These are phyloP conservation scores for Lactarius indigo DNA, from an alignment of 768 basidiomycete genomes.

Conservation along the genomic window DNA sequence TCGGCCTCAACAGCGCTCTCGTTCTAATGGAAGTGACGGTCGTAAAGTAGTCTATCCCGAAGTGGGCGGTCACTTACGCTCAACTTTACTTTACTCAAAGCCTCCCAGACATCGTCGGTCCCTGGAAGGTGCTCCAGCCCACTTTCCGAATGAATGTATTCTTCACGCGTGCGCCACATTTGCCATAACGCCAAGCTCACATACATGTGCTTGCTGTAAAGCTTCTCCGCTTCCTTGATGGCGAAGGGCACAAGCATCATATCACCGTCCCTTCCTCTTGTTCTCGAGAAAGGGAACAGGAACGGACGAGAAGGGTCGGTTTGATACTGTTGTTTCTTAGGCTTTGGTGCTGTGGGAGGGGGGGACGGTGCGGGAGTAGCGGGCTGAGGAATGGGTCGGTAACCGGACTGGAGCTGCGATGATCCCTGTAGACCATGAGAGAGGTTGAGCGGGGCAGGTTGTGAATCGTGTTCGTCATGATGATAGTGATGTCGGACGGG, in stretches of 20 bases:
- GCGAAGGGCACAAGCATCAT: conserved; percentile 85
- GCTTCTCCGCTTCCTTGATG: conserved; percentile 90
- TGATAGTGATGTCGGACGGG: conserved; percentile 94
- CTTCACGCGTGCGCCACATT: conserved; percentile 94
- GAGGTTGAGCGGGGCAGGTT: conserved; percentile 40
- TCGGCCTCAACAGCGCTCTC: conserved; percentile 40
- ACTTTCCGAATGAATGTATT: conserved; percentile 91
- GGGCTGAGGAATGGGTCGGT: conserved; percentile 55
- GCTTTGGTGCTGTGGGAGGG: conserved; percentile 70
- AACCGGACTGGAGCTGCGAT: conserved; percentile 39
- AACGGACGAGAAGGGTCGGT: conserved; percentile 95
- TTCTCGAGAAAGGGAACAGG: conserved; percentile 90
- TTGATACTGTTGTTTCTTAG: conserved; percentile 98
- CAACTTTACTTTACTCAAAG: conserved; percentile 31
- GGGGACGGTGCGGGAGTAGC: conserved; percentile 91
- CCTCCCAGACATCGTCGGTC: conserved; percentile 53
- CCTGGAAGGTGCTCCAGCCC: conserved; percentile 81
- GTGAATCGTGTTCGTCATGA: conserved; percentile 64
- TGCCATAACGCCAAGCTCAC: conserved; percentile 85
- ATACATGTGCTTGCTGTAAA: conserved; percentile 89
- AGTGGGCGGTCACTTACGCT: conserved; percentile 26
- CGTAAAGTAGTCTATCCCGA: background rate
- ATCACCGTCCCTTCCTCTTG: conserved; percentile 46
- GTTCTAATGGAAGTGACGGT: conserved; percentile 14
- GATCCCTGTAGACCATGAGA: conserved; percentile 33